phyloP scores from a whole-genome alignment of 805 yeast genomes.

The Candida bentonensis region DNA sequence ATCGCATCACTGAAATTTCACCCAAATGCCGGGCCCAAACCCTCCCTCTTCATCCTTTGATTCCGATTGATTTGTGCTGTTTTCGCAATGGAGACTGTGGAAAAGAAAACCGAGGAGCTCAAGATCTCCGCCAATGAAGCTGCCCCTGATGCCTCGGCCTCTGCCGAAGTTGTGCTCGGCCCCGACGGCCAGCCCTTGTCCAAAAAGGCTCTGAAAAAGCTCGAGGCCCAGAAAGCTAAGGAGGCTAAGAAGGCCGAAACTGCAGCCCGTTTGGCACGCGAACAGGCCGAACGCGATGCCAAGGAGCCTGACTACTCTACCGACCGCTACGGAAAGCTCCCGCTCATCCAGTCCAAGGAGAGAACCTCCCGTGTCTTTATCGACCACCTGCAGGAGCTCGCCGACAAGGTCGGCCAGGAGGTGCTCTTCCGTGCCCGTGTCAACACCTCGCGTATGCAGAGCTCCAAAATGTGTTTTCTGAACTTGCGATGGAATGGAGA shows the following conservation, averaged over 20 bases:
- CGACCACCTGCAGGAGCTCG: slow-evolving; percentile 32
- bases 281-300: slow-evolving; percentile 65
- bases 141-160: slow-evolving; percentile 4
- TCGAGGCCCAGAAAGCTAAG: slow-evolving; percentile 86
- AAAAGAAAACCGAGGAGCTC: slow-evolving; percentile 14
- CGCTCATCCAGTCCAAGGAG: slow-evolving; percentile 61
- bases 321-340: slow-evolving; percentile 79
- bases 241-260: slow-evolving; percentile 85
- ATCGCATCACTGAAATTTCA: too few relatives aligned
- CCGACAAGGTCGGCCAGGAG: slow-evolving; percentile 57
- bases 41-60: too few relatives aligned
- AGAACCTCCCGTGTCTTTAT: slow-evolving; percentile 57
- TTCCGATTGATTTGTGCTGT: too few relatives aligned
- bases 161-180: slow-evolving; percentile 27
- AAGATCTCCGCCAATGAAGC: slow-evolving; percentile 5
- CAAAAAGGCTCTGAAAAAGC: slow-evolving; percentile 89
- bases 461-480: slow-evolving; percentile 85
- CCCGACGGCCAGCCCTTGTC: slow-evolving; percentile 79
- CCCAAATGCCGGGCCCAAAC: too few relatives aligned
- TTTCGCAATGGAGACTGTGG: slow-evolving; percentile 13
- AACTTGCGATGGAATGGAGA: slow-evolving; percentile 83
- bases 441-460: slow-evolving; percentile 88
- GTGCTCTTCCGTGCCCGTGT: slow-evolving; percentile 87
- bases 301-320: slow-evolving; percentile 77
- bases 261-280: slow-evolving; percentile 76